Conservation (phyloP, 2,329 filamentous ascomycete species). For the Pseudocercospora pini-densiflorae region DNA sequence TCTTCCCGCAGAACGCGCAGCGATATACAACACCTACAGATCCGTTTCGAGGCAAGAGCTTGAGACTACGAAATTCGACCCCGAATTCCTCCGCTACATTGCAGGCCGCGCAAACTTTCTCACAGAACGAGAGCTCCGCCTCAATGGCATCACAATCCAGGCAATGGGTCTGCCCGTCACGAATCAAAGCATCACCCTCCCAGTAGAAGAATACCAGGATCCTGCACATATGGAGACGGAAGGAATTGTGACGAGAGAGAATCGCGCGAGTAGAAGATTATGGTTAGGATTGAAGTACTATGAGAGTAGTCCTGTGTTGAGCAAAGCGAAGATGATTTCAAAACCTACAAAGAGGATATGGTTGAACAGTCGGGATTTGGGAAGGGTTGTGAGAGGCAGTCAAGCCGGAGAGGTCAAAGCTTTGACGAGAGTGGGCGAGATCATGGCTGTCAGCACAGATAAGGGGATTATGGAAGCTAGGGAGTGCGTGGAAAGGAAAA, state of each 20-base stretch:
- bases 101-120: conserved; percentile 23
- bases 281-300: conserved; percentile 94
- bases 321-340: conserved; percentile 67
- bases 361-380: conserved; percentile 65
- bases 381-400: conserved; percentile 70
- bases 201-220: conserved; percentile 31
- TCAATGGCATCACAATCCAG: conserved; percentile 36
- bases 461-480: conserved; percentile 78
- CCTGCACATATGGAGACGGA: conserved; percentile 36
- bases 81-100: conserved; percentile 22
- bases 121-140: conserved; percentile 32
- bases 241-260: conserved; percentile 49
- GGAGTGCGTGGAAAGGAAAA: conserved; percentile 78
- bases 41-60: conserved; percentile 25
- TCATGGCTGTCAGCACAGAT: conserved; percentile 78
- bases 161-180: conserved; percentile 38
- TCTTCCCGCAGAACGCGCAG: conserved; percentile 14
- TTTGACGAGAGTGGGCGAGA: conserved; percentile 76
- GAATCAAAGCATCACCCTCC: conserved; percentile 35
- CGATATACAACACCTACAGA: conserved; percentile 20
- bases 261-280: conserved; percentile 74
- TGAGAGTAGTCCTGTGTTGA: conserved; percentile 79
- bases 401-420: conserved; percentile 70
- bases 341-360: conserved; percentile 76
- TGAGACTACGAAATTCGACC: conserved; percentile 22